Evolutionary conservation across 352 stramenopile species (phyloP).

Genomic region (Phytophthora ohioensis): DNA sequence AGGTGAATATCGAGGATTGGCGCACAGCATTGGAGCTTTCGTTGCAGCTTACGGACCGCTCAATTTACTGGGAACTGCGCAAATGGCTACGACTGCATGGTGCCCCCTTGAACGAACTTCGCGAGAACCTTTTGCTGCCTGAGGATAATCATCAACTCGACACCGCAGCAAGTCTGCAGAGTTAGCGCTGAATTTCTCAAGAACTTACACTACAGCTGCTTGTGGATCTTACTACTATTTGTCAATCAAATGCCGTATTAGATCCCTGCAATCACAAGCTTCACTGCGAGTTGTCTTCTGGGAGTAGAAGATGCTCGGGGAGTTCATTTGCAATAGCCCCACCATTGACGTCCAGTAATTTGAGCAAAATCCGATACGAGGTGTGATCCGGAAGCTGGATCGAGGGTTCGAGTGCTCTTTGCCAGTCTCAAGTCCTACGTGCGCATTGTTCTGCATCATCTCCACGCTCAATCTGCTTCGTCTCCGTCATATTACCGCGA

Average conservation of each 20-base stretch:
- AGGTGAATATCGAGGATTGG: slow-evolving; percentile 64
- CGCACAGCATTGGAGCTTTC: slow-evolving; percentile 55
- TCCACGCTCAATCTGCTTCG: not conserved
- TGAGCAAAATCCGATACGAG: too few species aligned
- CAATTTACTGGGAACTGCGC: slow-evolving; percentile 80
- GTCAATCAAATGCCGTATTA: too few species aligned
- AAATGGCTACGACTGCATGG: slow-evolving; percentile 75
- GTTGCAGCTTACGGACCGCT: slow-evolving; percentile 59
- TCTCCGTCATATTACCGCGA: not conserved
- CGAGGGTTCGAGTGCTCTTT: not conserved
- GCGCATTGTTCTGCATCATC: not conserved
- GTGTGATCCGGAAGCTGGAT: not conserved
- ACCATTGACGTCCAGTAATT: too few species aligned
- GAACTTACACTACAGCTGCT: too few species aligned
- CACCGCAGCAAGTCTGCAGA: not conserved
- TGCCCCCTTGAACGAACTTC: slow-evolving; percentile 50
- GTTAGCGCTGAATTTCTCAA: not conserved
- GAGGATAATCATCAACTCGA: slow-evolving; percentile 22
- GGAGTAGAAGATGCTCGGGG: too few species aligned
- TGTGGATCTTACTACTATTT: too few species aligned
- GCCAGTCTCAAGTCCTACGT: not conserved
- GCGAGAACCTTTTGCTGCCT: slow-evolving; percentile 56
- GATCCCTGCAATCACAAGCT: too few species aligned
- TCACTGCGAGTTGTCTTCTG: too few species aligned
- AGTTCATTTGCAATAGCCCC: too few species aligned